Percentiles rank a stretch among this genome's conserved stretches.
Evolutionary conservation across 2,329 filamentous ascomycete species (phyloP).

Genomic region (Aspergillus caelatus): DNA sequence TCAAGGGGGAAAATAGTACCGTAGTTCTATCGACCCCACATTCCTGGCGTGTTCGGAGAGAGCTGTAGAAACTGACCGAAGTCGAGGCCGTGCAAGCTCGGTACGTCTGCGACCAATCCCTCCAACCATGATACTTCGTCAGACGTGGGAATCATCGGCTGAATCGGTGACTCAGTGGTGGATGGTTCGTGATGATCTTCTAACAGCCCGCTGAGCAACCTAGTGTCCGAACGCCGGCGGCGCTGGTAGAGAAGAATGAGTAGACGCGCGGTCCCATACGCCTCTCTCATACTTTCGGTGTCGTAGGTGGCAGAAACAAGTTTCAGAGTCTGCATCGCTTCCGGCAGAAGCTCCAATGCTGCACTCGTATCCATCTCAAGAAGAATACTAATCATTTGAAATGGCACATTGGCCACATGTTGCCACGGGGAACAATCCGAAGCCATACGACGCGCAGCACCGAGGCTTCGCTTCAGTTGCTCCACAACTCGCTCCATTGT

Average conservation of each 20-base stretch:
- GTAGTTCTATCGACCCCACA: neutral
- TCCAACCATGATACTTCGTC: conserved; percentile 45
- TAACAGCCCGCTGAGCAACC: conserved; percentile 24
- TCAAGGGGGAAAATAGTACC: too few relatives aligned
- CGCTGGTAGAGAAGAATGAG: conserved; percentile 55
- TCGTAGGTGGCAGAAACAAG: conserved; percentile 47
- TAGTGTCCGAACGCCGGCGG: conserved; percentile 44
- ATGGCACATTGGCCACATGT: conserved; percentile 61
- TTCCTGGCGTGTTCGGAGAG: neutral
- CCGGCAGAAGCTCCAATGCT: conserved; percentile 50
- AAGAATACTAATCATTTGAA: conserved; percentile 59
- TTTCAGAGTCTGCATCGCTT: conserved; percentile 53
- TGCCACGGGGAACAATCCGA: conserved; percentile 56
- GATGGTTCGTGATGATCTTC: neutral
- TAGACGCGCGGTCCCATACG: conserved; percentile 54
- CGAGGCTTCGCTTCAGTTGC: conserved; percentile 47
- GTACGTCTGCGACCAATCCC: conserved; percentile 45
- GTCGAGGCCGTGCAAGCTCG: conserved; percentile 43
- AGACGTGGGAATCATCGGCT: conserved; percentile 22
- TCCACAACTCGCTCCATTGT: conserved; percentile 50
- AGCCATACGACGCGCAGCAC: conserved; percentile 50
- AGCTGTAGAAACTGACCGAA: conserved; percentile 31
- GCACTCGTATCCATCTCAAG: conserved; percentile 57
- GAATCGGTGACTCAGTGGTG: neutral
- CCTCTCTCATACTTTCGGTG: conserved; percentile 53